phyloP scores from a whole-genome alignment of 108 stramenopile species.

The Epipyxis sp. region DNA sequence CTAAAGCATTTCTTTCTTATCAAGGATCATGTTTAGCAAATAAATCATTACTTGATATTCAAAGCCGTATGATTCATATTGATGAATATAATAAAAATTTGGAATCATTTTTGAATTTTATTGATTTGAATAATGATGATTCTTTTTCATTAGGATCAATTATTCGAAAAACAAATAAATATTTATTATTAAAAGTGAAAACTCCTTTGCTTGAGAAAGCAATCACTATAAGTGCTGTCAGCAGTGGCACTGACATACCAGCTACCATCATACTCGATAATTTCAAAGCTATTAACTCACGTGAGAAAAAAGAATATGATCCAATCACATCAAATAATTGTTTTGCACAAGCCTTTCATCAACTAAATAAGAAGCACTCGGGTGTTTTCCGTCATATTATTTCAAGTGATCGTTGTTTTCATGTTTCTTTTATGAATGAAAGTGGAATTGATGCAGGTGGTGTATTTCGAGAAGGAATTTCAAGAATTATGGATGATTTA shows the following conservation, averaged over 20 bases:
- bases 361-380: slow-evolving; percentile 41
- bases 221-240: slow-evolving; percentile 24
- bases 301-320: slow-evolving; percentile 45
- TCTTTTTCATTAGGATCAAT: slow-evolving; percentile 11
- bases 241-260: slow-evolving; percentile 29
- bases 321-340: slow-evolving; percentile 41
- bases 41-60: neutral
- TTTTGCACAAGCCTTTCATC: slow-evolving; percentile 55
- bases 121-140: slow-evolving; percentile 22
- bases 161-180: slow-evolving; percentile 41
- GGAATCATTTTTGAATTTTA: slow-evolving; percentile 1
- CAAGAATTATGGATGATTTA: slow-evolving; percentile 53
- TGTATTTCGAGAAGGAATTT: slow-evolving; percentile 60
- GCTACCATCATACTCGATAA: slow-evolving; percentile 49
- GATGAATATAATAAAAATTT: neutral
- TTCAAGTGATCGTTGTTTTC: slow-evolving; percentile 56
- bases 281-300: slow-evolving; percentile 35
- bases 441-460: slow-evolving; percentile 59
- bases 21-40: neutral
- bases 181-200: slow-evolving; percentile 50
- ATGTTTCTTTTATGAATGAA: slow-evolving; percentile 52
- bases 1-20: slow-evolving; percentile 3
- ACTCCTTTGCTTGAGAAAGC: slow-evolving; percentile 43
- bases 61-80: neutral
- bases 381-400: slow-evolving; percentile 46